phyloP scores from a whole-genome alignment of 2,329 filamentous ascomycete species.

The Colletotrichum spaethianum region DNA sequence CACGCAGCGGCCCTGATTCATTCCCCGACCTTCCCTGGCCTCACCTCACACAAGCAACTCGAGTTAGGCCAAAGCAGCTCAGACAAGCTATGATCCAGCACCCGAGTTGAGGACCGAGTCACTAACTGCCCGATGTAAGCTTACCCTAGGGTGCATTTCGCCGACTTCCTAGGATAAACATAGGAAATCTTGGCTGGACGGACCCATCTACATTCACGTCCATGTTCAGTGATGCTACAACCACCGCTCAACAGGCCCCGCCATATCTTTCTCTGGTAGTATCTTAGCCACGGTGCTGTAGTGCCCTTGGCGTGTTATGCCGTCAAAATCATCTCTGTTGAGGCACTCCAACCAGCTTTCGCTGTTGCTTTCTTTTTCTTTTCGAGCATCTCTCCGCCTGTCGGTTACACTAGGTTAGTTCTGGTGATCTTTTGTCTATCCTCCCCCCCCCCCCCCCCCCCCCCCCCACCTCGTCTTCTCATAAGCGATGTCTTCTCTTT shows the following conservation, averaged over 20 bases:
- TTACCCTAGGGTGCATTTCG: not conserved
- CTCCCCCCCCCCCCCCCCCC: not conserved
- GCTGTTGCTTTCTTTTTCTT: not conserved
- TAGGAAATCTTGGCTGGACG: not conserved
- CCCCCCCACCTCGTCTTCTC: conserved; percentile 9
- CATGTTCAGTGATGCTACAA: not conserved
- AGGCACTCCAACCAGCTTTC: not conserved
- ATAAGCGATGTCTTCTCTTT: conserved; percentile 8
- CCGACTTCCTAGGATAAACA: not conserved
- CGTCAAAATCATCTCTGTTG: not conserved
- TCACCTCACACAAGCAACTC: not conserved
- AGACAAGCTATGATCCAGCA: not conserved
- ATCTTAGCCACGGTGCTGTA: not conserved
- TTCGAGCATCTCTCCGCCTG: not conserved
- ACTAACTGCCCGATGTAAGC: not conserved
- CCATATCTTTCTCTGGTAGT: not conserved
- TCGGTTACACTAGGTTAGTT: conserved; percentile 1
- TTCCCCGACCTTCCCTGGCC: not conserved
- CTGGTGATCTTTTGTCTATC: conserved; percentile 20
- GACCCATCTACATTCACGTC: not conserved
- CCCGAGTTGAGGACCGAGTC: not conserved
- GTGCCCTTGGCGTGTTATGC: not conserved
- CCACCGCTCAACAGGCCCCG: not conserved
- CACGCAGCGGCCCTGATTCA: not conserved
- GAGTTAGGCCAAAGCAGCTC: not conserved